These are phyloP conservation scores for Pleurotus citrinopileatus DNA, from an alignment of 768 basidiomycete genomes.

Conservation along the genomic window DNA sequence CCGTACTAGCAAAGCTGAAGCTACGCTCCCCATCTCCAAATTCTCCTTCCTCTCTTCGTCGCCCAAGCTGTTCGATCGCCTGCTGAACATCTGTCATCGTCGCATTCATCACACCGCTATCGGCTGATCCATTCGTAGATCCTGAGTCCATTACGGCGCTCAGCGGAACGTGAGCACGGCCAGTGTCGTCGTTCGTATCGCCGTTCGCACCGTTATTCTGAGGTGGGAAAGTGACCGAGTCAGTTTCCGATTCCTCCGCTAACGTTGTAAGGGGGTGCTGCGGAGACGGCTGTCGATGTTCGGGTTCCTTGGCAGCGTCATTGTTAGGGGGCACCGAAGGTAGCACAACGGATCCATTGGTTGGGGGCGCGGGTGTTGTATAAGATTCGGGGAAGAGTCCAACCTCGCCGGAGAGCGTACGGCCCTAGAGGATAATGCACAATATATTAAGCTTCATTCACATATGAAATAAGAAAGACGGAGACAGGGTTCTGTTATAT, in stretches of 20 bases:
- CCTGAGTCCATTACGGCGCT: neutral
- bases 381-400: constrained; percentile 93
- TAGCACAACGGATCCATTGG: constrained; percentile 18
- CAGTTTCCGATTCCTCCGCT: constrained; percentile 47
- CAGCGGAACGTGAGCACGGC: constrained; percentile 2
- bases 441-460: too few relatives aligned
- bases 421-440: constrained; percentile 55
- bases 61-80: constrained; percentile 84
- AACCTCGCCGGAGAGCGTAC: constrained; percentile 74
- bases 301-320: constrained; percentile 16
- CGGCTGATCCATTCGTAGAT: neutral
- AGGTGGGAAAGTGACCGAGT: constrained; percentile 24
- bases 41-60: constrained; percentile 28
- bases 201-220: neutral
- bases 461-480: too few relatives aligned
- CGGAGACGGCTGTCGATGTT: constrained; percentile 8
- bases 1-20: constrained; percentile 75
- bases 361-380: constrained; percentile 60
- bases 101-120: constrained; percentile 63
- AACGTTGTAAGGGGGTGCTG: constrained; percentile 35
- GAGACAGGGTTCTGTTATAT: too few relatives aligned
- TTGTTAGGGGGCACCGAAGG: constrained; percentile 24
- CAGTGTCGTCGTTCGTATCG: neutral
- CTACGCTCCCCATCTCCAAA: constrained; percentile 61
- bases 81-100: constrained; percentile 90